A percentile compares a stretch with the other conserved stretches of the same genome.
Conservation (phyloP, 2,329 filamentous ascomycete species). For the Aspergillus glaucus region DNA sequence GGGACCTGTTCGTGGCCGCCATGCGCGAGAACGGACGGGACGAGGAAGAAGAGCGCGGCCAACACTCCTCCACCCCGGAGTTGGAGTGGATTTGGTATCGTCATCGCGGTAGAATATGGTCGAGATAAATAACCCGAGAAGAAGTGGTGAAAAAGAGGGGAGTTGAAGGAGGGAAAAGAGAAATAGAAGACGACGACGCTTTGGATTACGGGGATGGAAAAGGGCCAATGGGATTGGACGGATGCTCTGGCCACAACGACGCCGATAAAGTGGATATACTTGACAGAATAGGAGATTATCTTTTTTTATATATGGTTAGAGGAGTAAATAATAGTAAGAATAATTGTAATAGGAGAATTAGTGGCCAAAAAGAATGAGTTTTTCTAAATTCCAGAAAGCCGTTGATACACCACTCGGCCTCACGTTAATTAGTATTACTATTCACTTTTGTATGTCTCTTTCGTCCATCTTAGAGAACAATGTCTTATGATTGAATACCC, state of each 20-base stretch:
- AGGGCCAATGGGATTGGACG: neutral
- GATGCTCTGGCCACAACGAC: neutral
- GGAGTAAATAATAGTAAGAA: too few relatives aligned
- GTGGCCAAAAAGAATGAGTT: too few relatives aligned
- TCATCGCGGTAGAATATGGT: neutral
- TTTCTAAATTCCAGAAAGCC: too few relatives aligned
- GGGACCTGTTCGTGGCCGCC: constrained; percentile 56
- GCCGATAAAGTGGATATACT: too few relatives aligned
- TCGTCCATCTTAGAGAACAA: too few relatives aligned
- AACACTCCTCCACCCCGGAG: constrained; percentile 18
- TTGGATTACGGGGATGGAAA: neutral
- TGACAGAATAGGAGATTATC: too few relatives aligned
- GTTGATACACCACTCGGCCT: too few relatives aligned
- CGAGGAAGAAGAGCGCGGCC: constrained; percentile 19
- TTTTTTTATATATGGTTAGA: too few relatives aligned
- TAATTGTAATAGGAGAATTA: too few relatives aligned
- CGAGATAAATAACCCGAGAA: neutral
- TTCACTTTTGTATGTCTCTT: too few relatives aligned
- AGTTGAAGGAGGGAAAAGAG: constrained; percentile 3
- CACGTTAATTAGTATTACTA: too few relatives aligned
- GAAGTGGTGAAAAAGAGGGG: neutral
- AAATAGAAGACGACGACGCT: neutral
- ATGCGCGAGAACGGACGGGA: constrained; percentile 38
- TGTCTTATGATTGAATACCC: too few relatives aligned
- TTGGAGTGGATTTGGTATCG: constrained; percentile 12